These are phyloP conservation scores for Fusarium chaquense DNA, from an alignment of 2,329 filamentous ascomycete species.

Conservation along the genomic window DNA sequence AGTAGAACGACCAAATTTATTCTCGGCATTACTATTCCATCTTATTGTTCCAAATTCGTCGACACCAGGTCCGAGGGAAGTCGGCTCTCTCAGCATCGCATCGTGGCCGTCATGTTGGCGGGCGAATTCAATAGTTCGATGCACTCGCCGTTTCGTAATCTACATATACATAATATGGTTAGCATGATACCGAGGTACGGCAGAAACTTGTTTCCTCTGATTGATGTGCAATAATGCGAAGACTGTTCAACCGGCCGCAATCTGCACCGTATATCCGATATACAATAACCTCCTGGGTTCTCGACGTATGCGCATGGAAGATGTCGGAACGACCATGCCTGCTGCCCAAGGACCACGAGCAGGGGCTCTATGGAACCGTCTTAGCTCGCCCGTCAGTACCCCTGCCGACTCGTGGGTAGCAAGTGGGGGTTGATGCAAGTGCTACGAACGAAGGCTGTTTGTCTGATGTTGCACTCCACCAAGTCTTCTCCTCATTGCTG, in stretches of 20 bases:
- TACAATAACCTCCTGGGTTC: constrained; percentile 11
- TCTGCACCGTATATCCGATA: constrained; percentile 1
- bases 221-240: background rate
- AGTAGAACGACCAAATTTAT: constrained; percentile 10
- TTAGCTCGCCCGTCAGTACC: constrained; percentile 32
- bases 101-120: background rate
- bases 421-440: constrained; percentile 49
- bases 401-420: constrained; percentile 43
- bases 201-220: background rate
- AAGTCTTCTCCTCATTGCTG: constrained; percentile 25
- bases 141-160: background rate
- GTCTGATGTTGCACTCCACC: constrained; percentile 29
- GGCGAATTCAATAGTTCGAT: background rate
- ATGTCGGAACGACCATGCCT: constrained; percentile 42
- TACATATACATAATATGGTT: background rate
- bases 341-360: constrained; percentile 17
- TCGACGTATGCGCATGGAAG: constrained; percentile 32
- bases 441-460: constrained; percentile 29
- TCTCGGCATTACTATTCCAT: constrained; percentile 29
- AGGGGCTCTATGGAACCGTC: constrained; percentile 11
- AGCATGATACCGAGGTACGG: background rate
- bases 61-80: background rate
- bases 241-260: background rate
- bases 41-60: background rate
- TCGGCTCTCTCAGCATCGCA: background rate